A percentile compares a stretch with the other conserved stretches of the same genome.
Conservation (phyloP, 148 eudicot genomes). For the Cornus florida region DNA sequence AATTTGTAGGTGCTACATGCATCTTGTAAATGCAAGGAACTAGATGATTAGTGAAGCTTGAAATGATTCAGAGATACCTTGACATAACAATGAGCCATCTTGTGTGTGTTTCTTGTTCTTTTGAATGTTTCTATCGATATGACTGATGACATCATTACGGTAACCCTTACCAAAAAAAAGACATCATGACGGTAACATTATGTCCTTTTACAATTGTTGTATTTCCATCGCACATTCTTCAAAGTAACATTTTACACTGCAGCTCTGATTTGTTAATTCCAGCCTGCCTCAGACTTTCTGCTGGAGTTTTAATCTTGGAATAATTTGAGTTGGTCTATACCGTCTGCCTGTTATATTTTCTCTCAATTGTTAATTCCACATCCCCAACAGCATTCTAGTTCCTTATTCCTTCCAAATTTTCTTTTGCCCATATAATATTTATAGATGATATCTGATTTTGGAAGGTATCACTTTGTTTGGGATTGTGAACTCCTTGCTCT, state of each 20-base stretch:
- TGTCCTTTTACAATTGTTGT: neutral
- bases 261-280: neutral
- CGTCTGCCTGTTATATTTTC: too few relatives aligned
- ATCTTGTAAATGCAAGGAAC: neutral
- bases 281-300: neutral
- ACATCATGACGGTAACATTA: too few relatives aligned
- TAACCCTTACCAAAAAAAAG: too few relatives aligned
- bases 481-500: neutral
- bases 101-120: neutral
- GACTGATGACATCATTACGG: neutral
- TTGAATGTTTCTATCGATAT: neutral
- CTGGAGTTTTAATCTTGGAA: too few relatives aligned
- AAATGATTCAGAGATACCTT: neutral
- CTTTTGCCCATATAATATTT: neutral
- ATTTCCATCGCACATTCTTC: neutral
- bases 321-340: too few relatives aligned
- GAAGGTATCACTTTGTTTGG: neutral
- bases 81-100: neutral
- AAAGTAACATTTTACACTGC: neutral
- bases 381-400: too few relatives aligned
- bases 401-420: neutral
- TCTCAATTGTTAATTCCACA: too few relatives aligned
- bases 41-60: neutral
- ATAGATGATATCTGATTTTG: neutral
- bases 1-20: neutral